Evolutionary conservation across 176 grass and related monocot species (phyloP).

Genomic region (Carex kokanica): DNA sequence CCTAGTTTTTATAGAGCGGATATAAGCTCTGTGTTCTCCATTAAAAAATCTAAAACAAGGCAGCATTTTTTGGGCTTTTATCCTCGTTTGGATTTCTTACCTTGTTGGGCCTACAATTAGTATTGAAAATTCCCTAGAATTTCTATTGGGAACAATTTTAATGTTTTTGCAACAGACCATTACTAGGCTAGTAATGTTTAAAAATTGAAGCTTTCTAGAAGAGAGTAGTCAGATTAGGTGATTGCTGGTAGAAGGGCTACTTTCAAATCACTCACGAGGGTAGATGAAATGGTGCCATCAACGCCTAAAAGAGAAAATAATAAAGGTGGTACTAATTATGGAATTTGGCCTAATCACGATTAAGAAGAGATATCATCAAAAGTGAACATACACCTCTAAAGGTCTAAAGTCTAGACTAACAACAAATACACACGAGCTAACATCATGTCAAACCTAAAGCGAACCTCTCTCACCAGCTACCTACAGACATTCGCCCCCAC

Average conservation of each 20-base stretch:
- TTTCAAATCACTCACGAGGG: neutral
- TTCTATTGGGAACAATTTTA: too few species aligned
- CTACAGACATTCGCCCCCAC: neutral
- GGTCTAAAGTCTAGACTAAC: neutral
- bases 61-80: neutral
- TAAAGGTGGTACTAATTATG: constrained; percentile 5
- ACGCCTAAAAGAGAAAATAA: neutral
- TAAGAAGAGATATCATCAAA: constrained; percentile 16
- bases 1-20: neutral
- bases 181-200: too few species aligned
- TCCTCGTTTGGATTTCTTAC: too few species aligned
- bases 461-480: constrained; percentile 9
- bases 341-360: constrained; percentile 25
- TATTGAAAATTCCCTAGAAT: too few species aligned
- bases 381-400: neutral
- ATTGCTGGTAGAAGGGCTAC: constrained; percentile 16
- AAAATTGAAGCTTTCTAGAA: neutral
- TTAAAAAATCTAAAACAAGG: too few species aligned
- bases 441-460: constrained; percentile 22
- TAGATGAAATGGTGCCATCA: constrained; percentile 24
- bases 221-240: neutral
- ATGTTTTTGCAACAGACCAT: too few species aligned
- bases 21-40: neutral
- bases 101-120: too few species aligned
- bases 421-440: constrained; percentile 13